A percentile compares a stretch with the other conserved stretches of the same genome.
These are phyloP conservation scores for Verticillium zaregamsianum DNA, from an alignment of 2,329 filamentous ascomycete genomes.

Conservation along the genomic window DNA sequence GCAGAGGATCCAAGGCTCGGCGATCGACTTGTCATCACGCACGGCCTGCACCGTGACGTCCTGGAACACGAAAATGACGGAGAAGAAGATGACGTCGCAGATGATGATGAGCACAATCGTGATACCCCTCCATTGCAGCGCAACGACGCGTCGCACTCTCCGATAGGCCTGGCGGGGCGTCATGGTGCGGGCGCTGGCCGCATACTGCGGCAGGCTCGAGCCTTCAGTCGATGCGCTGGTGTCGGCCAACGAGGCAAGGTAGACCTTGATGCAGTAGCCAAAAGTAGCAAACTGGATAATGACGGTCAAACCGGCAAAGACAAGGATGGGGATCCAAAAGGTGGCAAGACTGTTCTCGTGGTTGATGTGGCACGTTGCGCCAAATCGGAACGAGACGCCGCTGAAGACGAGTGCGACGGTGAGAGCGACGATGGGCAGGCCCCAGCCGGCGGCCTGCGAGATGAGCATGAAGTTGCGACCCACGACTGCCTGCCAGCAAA, in stretches of 20 bases:
- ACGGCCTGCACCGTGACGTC: constrained; percentile 65
- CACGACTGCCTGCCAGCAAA: constrained; percentile 93
- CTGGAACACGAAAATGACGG: constrained; percentile 83
- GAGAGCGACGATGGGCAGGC: constrained; percentile 72
- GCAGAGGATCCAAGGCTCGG: constrained; percentile 67
- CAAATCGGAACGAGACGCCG: constrained; percentile 92
- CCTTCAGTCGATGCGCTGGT: constrained; percentile 65
- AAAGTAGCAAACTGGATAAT: constrained; percentile 83
- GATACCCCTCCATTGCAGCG: constrained; percentile 92
- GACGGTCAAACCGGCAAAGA: constrained; percentile 71
- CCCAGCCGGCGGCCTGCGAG: constrained; percentile 78
- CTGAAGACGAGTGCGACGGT: constrained; percentile 75
- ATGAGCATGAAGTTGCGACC: constrained; percentile 87
- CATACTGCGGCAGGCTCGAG: constrained; percentile 71
- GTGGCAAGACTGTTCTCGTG: constrained; percentile 76
- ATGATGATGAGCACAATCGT: constrained; percentile 86
- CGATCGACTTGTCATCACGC: constrained; percentile 45
- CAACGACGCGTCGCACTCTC: constrained; percentile 78
- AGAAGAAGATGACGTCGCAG: constrained; percentile 89
- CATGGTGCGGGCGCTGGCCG: constrained; percentile 69
- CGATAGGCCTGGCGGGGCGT: constrained; percentile 85
- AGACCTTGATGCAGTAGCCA: constrained; percentile 91
- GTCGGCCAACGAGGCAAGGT: constrained; percentile 78
- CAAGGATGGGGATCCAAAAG: constrained; percentile 86
- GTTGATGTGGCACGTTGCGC: constrained; percentile 90